Evolutionary conservation across 495 filamentous ascomycete species (phyloP).

Genomic region (Wilcoxina mikolae): DNA sequence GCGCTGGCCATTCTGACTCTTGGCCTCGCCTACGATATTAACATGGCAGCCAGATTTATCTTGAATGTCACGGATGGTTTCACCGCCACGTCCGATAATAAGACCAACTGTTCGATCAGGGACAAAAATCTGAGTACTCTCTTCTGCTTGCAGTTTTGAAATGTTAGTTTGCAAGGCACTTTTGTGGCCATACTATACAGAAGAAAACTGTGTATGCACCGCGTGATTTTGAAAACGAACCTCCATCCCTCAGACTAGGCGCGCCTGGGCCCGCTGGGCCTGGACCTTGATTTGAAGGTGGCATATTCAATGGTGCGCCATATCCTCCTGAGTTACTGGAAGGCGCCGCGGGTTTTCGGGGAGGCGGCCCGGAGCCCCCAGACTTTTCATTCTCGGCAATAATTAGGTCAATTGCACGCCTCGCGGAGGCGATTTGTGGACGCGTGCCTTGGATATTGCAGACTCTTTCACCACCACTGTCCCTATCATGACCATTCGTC

Average conservation of each 20-base stretch:
- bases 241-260: conserved; percentile 29
- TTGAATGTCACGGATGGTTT: conserved; percentile 80
- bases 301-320: neutral
- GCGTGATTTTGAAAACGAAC: conserved; percentile 24
- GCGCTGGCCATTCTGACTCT: conserved; percentile 67
- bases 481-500: conserved; percentile 43
- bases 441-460: conserved; percentile 64
- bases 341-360: conserved; percentile 11
- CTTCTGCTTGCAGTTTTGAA: conserved; percentile 42
- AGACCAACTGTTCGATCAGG: conserved; percentile 76
- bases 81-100: conserved; percentile 71
- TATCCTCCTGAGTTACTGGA: neutral
- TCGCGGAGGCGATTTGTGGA: conserved; percentile 51
- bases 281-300: neutral
- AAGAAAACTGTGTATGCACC: conserved; percentile 11
- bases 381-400: conserved; percentile 53
- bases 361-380: conserved; percentile 39
- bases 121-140: conserved; percentile 70
- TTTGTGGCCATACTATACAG: conserved; percentile 7
- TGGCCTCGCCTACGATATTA: conserved; percentile 74
- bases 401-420: conserved; percentile 59
- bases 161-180: conserved; percentile 6
- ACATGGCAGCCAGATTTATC: conserved; percentile 74
- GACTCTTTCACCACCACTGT: conserved; percentile 50
- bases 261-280: conserved; percentile 12